Evolutionary conservation across 2,329 filamentous ascomycete genomes (phyloP), one percentile per base, ranked within the genome.

Genomic region (Emmonsia crescens): DNA sequence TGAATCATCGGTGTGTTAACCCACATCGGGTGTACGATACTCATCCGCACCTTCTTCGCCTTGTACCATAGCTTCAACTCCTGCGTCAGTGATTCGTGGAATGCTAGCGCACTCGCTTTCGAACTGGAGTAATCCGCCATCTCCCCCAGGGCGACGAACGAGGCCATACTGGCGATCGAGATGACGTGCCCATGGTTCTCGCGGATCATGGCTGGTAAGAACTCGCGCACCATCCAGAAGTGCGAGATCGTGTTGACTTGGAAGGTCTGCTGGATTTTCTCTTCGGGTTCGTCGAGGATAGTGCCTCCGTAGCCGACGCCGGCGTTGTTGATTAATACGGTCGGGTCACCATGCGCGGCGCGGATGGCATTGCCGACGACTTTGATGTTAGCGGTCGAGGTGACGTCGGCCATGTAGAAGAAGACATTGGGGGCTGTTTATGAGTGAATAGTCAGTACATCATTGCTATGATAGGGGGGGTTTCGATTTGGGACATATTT

Each of bases 111-210:
- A 29, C 76, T 80, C 0, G 77, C 77, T 68, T 84, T 84, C 55
- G 78, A 78, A 58, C 75, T 75, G 49, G 73, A 76, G 68, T 84
- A 85, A 64, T 83, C 80, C 10, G 78, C 78, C 64, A 84, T 78
- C 36, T 79, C 76, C 1, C 74, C 76, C 3, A 78, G 64, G 0
- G 73, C 72, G 5, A 81, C 62, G 66, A 80, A 83, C 42, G 78
- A 79, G 10, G 80, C 80, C 67, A 79, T 74, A 62, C 78, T 82
- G 2, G 83, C 82, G 16, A 85, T 75, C 0, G 81, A 83, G 12
- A 85, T 75, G 36, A 85, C 74, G 64, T 85, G 82, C 2, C 83
- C 83, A 65, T 82, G 81, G 65, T 82, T 78, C 21, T 72, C 70
- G 52, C 68, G 66, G 27, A 82, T 67, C 80, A 83, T 83, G 57